Evolutionary conservation across 2,329 filamentous ascomycete genomes (phyloP).

Genomic region (Neoascochyta sp.): DNA sequence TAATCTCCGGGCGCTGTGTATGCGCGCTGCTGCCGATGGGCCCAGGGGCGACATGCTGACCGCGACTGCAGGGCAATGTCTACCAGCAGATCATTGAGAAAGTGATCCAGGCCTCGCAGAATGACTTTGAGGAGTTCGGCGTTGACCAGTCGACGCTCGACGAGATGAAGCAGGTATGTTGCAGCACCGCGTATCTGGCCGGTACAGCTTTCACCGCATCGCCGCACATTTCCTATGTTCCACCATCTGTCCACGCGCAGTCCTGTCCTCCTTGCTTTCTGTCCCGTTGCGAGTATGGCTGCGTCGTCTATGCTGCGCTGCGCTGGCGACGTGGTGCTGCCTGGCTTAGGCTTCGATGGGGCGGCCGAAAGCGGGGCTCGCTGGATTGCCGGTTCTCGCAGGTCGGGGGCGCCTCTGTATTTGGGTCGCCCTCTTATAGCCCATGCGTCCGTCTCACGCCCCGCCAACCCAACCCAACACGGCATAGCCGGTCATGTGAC

Average conservation of each 20-base stretch:
- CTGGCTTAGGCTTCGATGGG: constrained; percentile 29
- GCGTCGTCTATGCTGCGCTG: constrained; percentile 15
- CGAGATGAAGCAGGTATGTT: constrained; percentile 80
- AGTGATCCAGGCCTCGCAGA: constrained; percentile 60
- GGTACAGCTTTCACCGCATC: constrained; percentile 14
- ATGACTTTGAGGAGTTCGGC: constrained; percentile 95
- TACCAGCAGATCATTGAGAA: constrained; percentile 90
- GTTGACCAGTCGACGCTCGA: constrained; percentile 83
- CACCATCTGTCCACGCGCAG: constrained; percentile 6
- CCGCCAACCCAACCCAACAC: constrained; percentile 34
- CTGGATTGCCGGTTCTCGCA: constrained; percentile 39
- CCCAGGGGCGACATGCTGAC: constrained; percentile 26
- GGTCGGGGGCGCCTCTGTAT: constrained; percentile 42
- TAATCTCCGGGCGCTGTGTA: constrained; percentile 20
- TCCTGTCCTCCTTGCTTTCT: constrained; percentile 5
- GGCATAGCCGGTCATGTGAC: constrained; percentile 39
- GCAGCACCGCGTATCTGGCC: constrained; percentile 18
- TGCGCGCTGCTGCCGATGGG: constrained; percentile 13
- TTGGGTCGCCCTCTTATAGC: constrained; percentile 49
- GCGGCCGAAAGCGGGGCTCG: constrained; percentile 45
- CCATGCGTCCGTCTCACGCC: constrained; percentile 38
- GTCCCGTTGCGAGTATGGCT: constrained; percentile 1
- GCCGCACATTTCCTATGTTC: constrained; percentile 5
- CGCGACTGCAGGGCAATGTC: constrained; percentile 59
- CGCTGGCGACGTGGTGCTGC: constrained; percentile 15